phyloP scores from a whole-genome alignment of 495 filamentous ascomycete genomes.

The Xylaria telfairii region DNA sequence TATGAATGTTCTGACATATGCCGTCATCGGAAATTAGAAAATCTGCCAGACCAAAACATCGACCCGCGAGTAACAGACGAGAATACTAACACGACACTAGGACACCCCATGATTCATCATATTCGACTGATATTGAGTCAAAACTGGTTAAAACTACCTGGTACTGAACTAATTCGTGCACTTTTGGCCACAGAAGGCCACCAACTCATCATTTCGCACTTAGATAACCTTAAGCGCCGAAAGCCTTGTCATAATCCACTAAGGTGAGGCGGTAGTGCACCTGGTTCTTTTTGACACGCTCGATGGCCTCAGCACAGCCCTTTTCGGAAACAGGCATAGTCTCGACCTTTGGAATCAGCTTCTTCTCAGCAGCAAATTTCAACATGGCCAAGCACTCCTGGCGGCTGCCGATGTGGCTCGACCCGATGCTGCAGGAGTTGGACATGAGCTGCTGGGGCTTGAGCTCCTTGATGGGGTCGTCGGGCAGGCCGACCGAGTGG shows the following conservation, averaged over 20 bases:
- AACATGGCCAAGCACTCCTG: slow-evolving; percentile 78
- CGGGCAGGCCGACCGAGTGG: slow-evolving; percentile 75
- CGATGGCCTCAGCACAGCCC: slow-evolving; percentile 74
- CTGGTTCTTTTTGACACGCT: slow-evolving; percentile 70
- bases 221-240: slow-evolving; percentile 37
- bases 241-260: slow-evolving; percentile 69
- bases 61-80: neutral
- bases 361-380: slow-evolving; percentile 75
- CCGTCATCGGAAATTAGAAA: neutral
- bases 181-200: no score
- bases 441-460: slow-evolving; percentile 66
- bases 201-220: neutral
- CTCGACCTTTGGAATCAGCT: slow-evolving; percentile 73
- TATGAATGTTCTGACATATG: neutral
- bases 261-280: slow-evolving; percentile 72
- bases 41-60: neutral
- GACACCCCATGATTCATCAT: neutral
- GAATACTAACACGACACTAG: neutral
- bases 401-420: slow-evolving; percentile 73
- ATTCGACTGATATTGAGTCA: neutral
- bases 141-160: neutral
- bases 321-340: slow-evolving; percentile 70
- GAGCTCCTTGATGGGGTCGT: slow-evolving; percentile 67
- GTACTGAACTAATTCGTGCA: neutral
- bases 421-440: slow-evolving; percentile 70